Base-by-base conservation (phyloP, 2,329 filamentous ascomycete species). In the Tolypocladium endophyticum region DNA sequence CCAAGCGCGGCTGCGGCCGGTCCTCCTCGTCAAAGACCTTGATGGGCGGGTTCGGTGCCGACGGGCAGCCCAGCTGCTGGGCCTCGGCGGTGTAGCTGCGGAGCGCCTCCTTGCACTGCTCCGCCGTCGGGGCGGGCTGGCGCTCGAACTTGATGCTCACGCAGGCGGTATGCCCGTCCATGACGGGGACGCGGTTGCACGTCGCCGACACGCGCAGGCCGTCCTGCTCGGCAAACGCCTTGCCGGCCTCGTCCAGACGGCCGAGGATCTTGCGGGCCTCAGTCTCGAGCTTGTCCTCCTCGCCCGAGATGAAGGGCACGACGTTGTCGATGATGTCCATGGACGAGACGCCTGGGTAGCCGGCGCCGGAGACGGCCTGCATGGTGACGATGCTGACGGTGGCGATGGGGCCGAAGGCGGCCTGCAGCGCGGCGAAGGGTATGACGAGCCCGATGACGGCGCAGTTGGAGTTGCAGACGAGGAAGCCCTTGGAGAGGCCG, bases 241-340 rank as follows among this genome's bases (percentile, higher is more conserved):
- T 92, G 23, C 83, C 80, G 23, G 88, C 86, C 47, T 76, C 74
- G 69, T 90, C 90, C 67, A 97, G 77, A 39, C 74, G 73, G 58
- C 94, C 93, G 3, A 97, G 82, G 67, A 97, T 97, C 83, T 97
- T 97, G 68, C 90, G 88, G 2, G 94, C 92, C 76, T 97, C 94
- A 3, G 88, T 89, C 79, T 96, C 90, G 36, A 97, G 84, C 80
- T 97, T 97, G 74, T 96, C 92, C 74, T 97, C 94, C 76, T 97
- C 94, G 61, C 92, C 92, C 1, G 83, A 82, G 72, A 97, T 99
- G 75, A 85, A 97, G 11, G 94, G 94, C 53, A 99, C 90, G 2
- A 97, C 88, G 71, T 97, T 97, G 77, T 97, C 94, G 63, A 97
- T 78, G 62, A 97, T 88, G 74, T 97, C 94, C 92, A 97, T 96